Evolutionary conservation across 352 stramenopile genomes (phyloP).

Genomic region (Peronospora farinosa): DNA sequence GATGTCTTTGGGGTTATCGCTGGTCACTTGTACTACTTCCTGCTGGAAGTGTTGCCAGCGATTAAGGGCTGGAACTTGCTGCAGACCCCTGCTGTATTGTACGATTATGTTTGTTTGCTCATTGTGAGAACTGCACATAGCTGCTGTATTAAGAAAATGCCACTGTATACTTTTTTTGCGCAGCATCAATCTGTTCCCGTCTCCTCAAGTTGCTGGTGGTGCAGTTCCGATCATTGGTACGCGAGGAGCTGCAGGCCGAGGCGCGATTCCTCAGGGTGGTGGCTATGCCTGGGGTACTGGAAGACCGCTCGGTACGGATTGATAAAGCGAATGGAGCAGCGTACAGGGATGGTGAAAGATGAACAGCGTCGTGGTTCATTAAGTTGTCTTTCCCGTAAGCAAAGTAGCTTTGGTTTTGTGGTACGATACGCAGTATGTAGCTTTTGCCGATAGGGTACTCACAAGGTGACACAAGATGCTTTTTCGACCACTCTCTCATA

Average conservation of each 20-base stretch:
- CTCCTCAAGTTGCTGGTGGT: constrained; percentile 34
- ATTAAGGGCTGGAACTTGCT: constrained; percentile 82
- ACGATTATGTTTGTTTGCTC: constrained; percentile 8
- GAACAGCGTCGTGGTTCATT: background rate
- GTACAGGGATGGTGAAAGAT: background rate
- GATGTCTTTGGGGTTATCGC: constrained; percentile 81
- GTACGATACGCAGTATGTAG: no score
- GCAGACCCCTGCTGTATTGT: constrained; percentile 81
- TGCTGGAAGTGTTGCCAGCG: constrained; percentile 79
- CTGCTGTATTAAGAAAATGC: constrained; percentile 3
- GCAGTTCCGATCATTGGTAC: constrained; percentile 61
- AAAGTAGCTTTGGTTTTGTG: background rate
- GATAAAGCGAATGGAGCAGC: background rate
- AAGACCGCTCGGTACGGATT: constrained; percentile 40
- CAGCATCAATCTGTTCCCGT: constrained; percentile 63
- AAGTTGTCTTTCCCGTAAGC: background rate
- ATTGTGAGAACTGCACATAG: background rate
- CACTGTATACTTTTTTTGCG: background rate
- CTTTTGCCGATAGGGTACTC: no score
- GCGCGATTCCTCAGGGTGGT: constrained; percentile 32
- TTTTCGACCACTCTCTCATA: no score
- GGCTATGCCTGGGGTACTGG: constrained; percentile 71
- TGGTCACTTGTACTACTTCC: constrained; percentile 87
- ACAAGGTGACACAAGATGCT: no score
- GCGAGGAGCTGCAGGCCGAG: constrained; percentile 26